Evolutionary conservation across 441 rosid genomes (phyloP).

Genomic region (Omphalea diandra): DNA sequence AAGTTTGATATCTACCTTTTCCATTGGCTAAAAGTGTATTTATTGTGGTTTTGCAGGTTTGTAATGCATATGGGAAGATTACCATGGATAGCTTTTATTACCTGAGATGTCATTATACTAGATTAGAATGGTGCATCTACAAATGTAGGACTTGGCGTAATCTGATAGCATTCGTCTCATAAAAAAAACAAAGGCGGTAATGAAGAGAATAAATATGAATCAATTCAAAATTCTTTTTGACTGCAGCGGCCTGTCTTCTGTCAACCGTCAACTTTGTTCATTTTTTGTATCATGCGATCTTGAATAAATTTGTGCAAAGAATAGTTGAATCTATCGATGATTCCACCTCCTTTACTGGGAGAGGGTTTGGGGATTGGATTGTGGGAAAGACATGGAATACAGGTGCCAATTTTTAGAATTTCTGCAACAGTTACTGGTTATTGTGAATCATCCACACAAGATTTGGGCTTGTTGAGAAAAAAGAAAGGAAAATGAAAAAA

Average conservation of each 20-base stretch:
- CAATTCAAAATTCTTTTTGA: not conserved
- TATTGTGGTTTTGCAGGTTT: conserved; percentile 3
- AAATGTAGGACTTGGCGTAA: not conserved
- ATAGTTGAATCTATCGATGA: too few relatives aligned
- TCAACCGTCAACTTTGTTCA: too few relatives aligned
- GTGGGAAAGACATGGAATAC: too few relatives aligned
- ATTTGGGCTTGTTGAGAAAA: too few relatives aligned
- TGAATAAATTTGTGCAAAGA: too few relatives aligned
- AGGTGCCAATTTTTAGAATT: too few relatives aligned
- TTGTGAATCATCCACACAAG: too few relatives aligned
- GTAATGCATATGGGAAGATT: not conserved
- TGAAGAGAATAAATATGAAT: not conserved
- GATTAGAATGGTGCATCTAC: not conserved
- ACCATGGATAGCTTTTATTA: not conserved
- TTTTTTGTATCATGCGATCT: too few relatives aligned
- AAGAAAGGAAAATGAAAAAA: too few relatives aligned
- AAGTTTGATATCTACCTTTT: not conserved
- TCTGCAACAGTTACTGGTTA: too few relatives aligned
- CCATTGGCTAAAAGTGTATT: not conserved
- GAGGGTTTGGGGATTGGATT: too few relatives aligned
- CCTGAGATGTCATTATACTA: not conserved
- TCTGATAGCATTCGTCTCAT: not conserved
- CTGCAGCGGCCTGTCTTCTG: not conserved
- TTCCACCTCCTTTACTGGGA: too few relatives aligned
- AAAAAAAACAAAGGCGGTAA: not conserved